Base-by-base conservation (phyloP, 2,329 filamentous ascomycete species). In the Rosellinia necatrix region DNA sequence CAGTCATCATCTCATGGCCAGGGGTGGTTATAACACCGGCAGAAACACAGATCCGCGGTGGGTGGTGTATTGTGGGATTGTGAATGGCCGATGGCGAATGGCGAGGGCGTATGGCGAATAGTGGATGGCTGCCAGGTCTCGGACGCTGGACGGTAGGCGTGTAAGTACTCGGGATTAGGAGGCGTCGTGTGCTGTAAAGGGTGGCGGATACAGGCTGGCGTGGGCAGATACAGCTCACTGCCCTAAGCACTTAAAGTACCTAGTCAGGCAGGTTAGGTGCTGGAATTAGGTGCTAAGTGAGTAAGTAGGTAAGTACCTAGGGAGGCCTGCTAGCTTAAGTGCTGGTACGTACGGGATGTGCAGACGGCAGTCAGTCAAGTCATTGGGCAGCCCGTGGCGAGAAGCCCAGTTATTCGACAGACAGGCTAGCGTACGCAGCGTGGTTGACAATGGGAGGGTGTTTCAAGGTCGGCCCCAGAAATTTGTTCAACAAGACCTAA, bases 1-100 rank as follows among this genome's bases (percentile, higher is more conserved):
- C 72, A 68, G 69, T 75, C 76, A 78, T 78, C 75, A 76, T 78
- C 68, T 74, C 76, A 77, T 76, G 70, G 69, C 70, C 38, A 50
- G 46, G 49, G 42, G 43, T 50, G 30, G 13, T 15, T 30, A 21
- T 48, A 57, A 44, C 41, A 32, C 37, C n/a, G 46, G 46, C 19
- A 19, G n/a, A n/a, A n/a, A n/a, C n/a, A n/a, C n/a, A n/a, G n/a
- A n/a, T n/a, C n/a, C n/a, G n/a, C n/a, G n/a, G n/a, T n/a, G n/a
- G n/a, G n/a, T n/a, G n/a, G n/a, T n/a, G n/a, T n/a, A n/a, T n/a
- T n/a, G n/a, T n/a, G n/a, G n/a, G n/a, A n/a, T n/a, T n/a, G n/a
- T n/a, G n/a, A n/a, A n/a, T n/a, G n/a, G n/a, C n/a, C n/a, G n/a
- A n/a, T n/a, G n/a, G n/a, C n/a, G n/a, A n/a, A n/a, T n/a, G n/a